Percentiles rank a stretch among this genome's conserved stretches.
Conservation (phyloP, 2,329 filamentous ascomycete genomes). For the Sporothrix globosa region DNA sequence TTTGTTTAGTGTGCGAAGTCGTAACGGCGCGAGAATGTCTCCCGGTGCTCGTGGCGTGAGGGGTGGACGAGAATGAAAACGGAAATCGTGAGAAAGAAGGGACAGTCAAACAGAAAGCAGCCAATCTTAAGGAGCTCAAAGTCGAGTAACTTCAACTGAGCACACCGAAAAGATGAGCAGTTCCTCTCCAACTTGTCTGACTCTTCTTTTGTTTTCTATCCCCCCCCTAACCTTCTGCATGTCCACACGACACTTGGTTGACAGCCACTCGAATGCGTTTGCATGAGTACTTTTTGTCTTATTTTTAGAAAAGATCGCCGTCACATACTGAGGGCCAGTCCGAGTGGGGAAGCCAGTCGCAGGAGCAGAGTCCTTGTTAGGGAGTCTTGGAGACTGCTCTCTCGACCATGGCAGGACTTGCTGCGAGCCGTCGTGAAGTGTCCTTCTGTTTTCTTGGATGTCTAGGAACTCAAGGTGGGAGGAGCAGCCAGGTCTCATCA, state of each 20-base stretch:
- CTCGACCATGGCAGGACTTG: slow-evolving; percentile 16
- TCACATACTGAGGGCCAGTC: slow-evolving; percentile 12
- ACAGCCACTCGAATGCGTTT: background rate
- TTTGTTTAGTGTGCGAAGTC: too few species aligned
- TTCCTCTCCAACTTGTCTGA: background rate
- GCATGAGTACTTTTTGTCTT: background rate
- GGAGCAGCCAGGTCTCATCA: slow-evolving; percentile 5
- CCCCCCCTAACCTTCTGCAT: background rate
- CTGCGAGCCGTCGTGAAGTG: slow-evolving; percentile 11
- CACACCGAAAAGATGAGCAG: background rate
- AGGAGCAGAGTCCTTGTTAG: background rate
- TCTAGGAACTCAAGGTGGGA: background rate
- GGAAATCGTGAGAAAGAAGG: too few species aligned
- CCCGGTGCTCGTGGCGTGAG: background rate
- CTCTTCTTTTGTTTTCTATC: background rate
- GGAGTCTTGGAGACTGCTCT: background rate
- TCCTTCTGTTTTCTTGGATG: background rate
- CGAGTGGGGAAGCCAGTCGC: background rate
- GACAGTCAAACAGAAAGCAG: background rate
- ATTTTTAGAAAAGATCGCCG: background rate
- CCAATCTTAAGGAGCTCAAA: slow-evolving; percentile 15
- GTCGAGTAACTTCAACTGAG: background rate
- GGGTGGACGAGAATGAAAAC: background rate
- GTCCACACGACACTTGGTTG: background rate
- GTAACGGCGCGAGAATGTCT: background rate